Base-by-base conservation (phyloP, 2,329 filamentous ascomycete species). In the Ophiostoma ulmi region DNA sequence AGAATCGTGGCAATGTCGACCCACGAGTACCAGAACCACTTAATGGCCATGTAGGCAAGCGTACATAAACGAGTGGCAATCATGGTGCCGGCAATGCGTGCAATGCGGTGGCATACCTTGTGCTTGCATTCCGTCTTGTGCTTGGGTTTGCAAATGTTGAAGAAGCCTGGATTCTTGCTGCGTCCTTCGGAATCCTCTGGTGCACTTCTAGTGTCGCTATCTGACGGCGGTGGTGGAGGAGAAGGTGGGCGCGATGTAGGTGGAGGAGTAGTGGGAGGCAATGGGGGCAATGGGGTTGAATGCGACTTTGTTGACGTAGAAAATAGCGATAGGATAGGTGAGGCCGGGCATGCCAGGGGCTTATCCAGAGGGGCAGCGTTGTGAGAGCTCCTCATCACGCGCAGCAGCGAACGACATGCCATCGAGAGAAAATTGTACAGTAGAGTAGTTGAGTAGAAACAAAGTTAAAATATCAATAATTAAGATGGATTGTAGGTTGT, bases 21-120 rank as follows among this genome's bases (percentile, higher is more conserved):
- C 64, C 55, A 68, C 5, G 52, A 67, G 41, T 52, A 58, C 36
- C 63, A 64, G 10, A 63, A 44, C 71, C 70, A 72, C 38, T 10
- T 61, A 13, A 5, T 7, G 6, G 13, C 5, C 26, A 64, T 61
- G n/a, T 8, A 20, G 7, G 20, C 17, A 20, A 67, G 20, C 5
- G 10, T 14, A 13, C 2, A 13, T 55, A 17, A 13, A 35, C 35
- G 4, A 6, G 0, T 17, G 10, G 5, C 2, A 17, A 8, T 3
- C 10, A 11, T 26, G 31, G 5, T 36, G 20, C 41, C 66, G 17
- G 36, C 5, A 4, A 13, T 17, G 39, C 65, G 41, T 39, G 35
- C 36, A n/a, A 65, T 6, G 31, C 36, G 63, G 35, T 65, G 36
- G 20, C 20, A 39, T 1, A 65, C 20, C 20, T 22, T 10, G 35